phyloP scores from a whole-genome alignment of 225 moss, liverwort and hornwort species.

The Neckera pumila region DNA sequence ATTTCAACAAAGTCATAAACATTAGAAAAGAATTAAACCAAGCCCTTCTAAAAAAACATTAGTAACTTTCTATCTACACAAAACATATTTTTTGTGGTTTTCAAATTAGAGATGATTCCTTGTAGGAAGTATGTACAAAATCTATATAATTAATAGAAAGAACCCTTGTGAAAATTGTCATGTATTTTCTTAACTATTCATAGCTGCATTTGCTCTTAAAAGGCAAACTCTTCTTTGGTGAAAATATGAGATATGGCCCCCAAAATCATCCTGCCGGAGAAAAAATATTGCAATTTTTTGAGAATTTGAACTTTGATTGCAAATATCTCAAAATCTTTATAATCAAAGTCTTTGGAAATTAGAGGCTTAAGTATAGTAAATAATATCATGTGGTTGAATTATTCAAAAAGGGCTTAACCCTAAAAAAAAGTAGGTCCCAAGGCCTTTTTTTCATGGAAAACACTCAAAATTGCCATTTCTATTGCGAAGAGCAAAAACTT shows the following conservation, averaged over 20 bases:
- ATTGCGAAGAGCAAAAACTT: too few species aligned
- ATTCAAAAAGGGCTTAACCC: background rate
- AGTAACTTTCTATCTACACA: too few species aligned
- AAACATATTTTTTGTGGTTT: too few species aligned
- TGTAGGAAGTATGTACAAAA: too few species aligned
- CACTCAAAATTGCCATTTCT: fast-evolving
- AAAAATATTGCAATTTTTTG: too few species aligned
- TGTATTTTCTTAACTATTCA: too few species aligned
- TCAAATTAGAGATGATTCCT: too few species aligned
- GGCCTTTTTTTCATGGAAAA: background rate
- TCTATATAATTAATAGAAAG: too few species aligned
- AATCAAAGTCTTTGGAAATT: background rate
- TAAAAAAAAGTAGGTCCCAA: too few species aligned
- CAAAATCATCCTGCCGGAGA: fast-evolving
- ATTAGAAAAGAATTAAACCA: fast-evolving
- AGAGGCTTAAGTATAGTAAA: background rate
- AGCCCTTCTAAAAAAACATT: background rate
- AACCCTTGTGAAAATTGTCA: background rate
- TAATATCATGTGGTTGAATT: too few species aligned
- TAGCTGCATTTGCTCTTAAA: background rate
- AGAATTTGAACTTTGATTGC: background rate
- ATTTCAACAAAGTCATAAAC: background rate
- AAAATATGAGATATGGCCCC: background rate
- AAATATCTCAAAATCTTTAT: background rate
- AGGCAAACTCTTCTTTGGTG: background rate